Evolutionary conservation across 441 rosid genomes (phyloP), one percentile per base, ranked within the genome.

Genomic region (Pelargonium australe): DNA sequence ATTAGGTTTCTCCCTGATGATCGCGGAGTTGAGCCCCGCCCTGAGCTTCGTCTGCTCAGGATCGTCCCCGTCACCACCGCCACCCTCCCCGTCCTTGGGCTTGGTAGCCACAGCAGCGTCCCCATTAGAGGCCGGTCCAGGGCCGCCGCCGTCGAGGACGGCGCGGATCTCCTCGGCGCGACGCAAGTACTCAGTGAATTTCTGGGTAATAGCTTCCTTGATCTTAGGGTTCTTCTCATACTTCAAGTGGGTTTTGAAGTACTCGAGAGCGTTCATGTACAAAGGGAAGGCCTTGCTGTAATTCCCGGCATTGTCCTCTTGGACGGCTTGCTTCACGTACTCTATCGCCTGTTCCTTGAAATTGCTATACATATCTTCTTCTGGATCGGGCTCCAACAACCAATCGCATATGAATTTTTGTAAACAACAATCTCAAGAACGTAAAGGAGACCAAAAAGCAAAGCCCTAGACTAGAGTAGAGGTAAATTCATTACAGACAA

Each of bases 121-220:
- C 0, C 97, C 96, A 71, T 89, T 91, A 1, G 91, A 80, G 28
- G 87, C 87, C 0, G 97, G 92, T 0, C 97, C 96, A 0, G 96
- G 83, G 2, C 95, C 97, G 7, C 99, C 96, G 63, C 90, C 97
- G 34, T 95, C 97, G n/a, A 95, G 85, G 43, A 95, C 97, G 10
- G 91, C 89, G 5, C 97, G 88, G 86, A 95, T 91, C 92, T 95
- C 99, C 85, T 95, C 97, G 0, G 99, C 99, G 5, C 99, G 89
- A 20, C 96, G 96, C 12, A 95, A 89, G 78, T 95, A 95, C 82
- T 91, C 99, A 14, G 94, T 94, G 84, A 91, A 91, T 79, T 95
- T 95, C 80, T 81, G 86, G 49, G 96, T 95, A 37, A 95, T 95
- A 0, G 97, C 97, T 68, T 95, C 96, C 66, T 82, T 79, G 72